These are phyloP conservation scores for Smittium culicis DNA, from an alignment of 371 early-diverging fungal species.

Conservation along the genomic window DNA sequence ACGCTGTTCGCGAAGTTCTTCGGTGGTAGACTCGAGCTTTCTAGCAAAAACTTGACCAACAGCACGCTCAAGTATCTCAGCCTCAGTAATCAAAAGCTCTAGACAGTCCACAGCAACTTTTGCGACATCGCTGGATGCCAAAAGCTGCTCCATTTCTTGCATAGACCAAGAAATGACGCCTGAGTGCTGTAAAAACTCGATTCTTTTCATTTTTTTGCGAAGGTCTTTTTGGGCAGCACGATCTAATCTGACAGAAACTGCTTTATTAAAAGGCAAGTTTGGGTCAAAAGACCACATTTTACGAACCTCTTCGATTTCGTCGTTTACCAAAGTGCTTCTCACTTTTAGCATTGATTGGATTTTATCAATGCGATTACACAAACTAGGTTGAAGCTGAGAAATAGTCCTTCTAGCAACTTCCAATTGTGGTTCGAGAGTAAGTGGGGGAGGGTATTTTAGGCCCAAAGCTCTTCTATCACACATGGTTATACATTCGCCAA, in stretches of 20 bases:
- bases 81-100: slow-evolving; percentile 54
- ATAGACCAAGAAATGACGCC: slow-evolving; percentile 33
- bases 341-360: slow-evolving; percentile 35
- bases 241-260: slow-evolving; percentile 41
- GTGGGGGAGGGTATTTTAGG: slow-evolving; percentile 32
- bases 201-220: slow-evolving; percentile 41
- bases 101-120: slow-evolving; percentile 39
- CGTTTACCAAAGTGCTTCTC: slow-evolving; percentile 28
- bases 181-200: slow-evolving; percentile 37
- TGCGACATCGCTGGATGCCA: slow-evolving; percentile 36
- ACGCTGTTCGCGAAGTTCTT: slow-evolving; percentile 35
- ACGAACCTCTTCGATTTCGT: slow-evolving; percentile 34
- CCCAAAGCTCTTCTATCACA: slow-evolving; percentile 31
- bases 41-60: slow-evolving; percentile 40
- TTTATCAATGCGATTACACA: slow-evolving; percentile 38
- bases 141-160: slow-evolving; percentile 30
- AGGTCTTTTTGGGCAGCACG: slow-evolving; percentile 51
- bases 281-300: slow-evolving; percentile 20
- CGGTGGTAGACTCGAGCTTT: slow-evolving; percentile 35
- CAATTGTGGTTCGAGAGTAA: slow-evolving; percentile 32
- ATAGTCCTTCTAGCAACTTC: slow-evolving; percentile 24
- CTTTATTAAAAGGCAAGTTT: slow-evolving; percentile 21
- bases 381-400: slow-evolving; percentile 24
- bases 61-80: slow-evolving; percentile 48
- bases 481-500: slow-evolving; percentile 30